phyloP scores from a whole-genome alignment of 208 protist genomes.

The Trypanosoma mega region DNA sequence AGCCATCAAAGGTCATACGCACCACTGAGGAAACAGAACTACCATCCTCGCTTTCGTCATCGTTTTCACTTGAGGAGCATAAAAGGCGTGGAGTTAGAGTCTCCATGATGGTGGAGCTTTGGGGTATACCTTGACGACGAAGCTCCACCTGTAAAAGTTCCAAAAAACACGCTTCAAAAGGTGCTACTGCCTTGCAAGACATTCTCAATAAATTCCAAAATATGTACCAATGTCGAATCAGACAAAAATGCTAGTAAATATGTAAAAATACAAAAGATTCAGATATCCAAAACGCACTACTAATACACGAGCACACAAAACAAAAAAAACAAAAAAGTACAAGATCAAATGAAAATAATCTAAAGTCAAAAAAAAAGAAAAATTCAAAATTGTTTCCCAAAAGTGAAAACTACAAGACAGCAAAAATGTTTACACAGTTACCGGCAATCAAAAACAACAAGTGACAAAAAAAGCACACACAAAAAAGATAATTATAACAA shows the following conservation, averaged over 20 bases:
- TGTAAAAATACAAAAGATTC: conserved; percentile 7
- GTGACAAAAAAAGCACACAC: too few relatives aligned
- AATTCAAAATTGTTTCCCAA: too few relatives aligned
- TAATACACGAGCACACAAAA: conserved; percentile 8
- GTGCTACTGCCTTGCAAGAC: neutral
- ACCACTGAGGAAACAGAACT: too few relatives aligned
- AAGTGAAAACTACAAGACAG: too few relatives aligned
- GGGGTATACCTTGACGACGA: conserved; percentile 48
- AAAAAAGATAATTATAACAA: too few relatives aligned
- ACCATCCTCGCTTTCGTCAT: neutral
- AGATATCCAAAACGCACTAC: conserved; percentile 8
- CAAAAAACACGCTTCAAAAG: conserved; percentile 16
- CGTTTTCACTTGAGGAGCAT: conserved; percentile 5
- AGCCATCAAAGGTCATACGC: conserved; percentile 29
- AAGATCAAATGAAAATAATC: conserved; percentile 14
- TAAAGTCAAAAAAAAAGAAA: neutral
- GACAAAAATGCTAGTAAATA: conserved; percentile 6
- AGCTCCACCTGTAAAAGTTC: conserved; percentile 45
- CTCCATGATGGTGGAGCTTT: conserved; percentile 6
- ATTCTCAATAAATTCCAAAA: neutral
- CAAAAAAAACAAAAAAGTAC: conserved; percentile 18
- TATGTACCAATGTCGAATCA: neutral
- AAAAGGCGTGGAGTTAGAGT: conserved; percentile 5
- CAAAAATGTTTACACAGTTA: neutral
- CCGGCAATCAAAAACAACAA: neutral